Evolutionary conservation across 495 filamentous ascomycete genomes (phyloP).

Genomic region (Penicillium canescens): DNA sequence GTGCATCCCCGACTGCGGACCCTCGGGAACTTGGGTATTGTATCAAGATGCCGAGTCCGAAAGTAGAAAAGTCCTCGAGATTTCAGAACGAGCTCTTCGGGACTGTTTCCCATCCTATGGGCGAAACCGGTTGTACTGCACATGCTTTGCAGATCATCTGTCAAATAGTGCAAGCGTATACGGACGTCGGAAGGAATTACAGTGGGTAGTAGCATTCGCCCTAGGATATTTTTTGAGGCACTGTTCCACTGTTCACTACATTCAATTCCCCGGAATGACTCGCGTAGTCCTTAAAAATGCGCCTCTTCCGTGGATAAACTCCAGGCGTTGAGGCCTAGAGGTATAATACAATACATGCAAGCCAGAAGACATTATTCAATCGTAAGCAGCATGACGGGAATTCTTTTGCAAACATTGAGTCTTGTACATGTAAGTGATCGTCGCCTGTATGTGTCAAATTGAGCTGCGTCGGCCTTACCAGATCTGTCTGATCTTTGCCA

Average conservation of each 20-base stretch:
- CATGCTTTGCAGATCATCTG: constrained; percentile 20
- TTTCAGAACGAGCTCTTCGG: background rate
- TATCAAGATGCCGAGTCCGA: background rate
- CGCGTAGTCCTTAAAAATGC: background rate
- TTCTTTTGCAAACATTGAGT: too few species aligned
- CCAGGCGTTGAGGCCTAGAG: constrained; percentile 2
- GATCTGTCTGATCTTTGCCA: constrained; percentile 20
- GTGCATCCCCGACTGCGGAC: constrained; percentile 8
- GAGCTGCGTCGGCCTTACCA: constrained; percentile 14
- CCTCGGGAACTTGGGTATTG: background rate
- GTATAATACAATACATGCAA: background rate
- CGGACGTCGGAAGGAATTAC: constrained; percentile 4
- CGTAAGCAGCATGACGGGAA: background rate
- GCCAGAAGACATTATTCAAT: background rate
- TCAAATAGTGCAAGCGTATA: constrained; percentile 17
- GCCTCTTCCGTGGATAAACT: background rate
- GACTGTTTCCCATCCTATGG: background rate
- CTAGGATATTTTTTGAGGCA: constrained; percentile 7
- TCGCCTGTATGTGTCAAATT: constrained; percentile 5
- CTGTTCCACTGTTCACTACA: constrained; percentile 6
- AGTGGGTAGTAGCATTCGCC: constrained; percentile 14
- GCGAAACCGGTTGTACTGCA: constrained; percentile 6
- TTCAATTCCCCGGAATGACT: background rate
- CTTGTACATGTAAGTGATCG: constrained; percentile 6
- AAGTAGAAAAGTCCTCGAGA: too few species aligned